Evolutionary conservation across 2,329 filamentous ascomycete genomes (phyloP).

Genomic region (Sclerotinia subarctica): DNA sequence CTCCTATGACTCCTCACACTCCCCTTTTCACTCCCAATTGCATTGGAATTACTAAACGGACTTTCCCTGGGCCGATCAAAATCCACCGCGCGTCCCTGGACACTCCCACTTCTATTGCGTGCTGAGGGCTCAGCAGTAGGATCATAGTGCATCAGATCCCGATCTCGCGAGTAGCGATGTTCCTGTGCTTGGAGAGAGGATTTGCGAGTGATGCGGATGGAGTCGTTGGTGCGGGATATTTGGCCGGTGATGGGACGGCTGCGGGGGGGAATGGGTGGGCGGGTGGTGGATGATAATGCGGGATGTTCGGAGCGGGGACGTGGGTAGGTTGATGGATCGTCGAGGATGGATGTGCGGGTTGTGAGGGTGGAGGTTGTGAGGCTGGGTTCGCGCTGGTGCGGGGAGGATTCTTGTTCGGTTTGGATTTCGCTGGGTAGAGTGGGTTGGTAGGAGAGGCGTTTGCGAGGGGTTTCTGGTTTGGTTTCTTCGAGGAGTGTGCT

Average conservation of each 20-base stretch:
- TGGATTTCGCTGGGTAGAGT: neutral
- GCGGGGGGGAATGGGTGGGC: neutral
- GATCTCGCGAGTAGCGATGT: neutral
- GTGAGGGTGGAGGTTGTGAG: neutral
- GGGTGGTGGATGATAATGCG: neutral
- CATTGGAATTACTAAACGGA: constrained; percentile 5
- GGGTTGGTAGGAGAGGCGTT: neutral
- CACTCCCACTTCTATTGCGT: neutral
- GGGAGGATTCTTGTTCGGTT: neutral
- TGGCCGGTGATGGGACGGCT: neutral
- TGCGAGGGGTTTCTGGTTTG: neutral
- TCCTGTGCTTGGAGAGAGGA: neutral
- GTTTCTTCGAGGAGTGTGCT: neutral
- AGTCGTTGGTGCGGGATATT: constrained; percentile 9
- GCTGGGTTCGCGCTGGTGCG: neutral
- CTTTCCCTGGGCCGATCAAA: constrained; percentile 13
- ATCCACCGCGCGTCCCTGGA: constrained; percentile 10
- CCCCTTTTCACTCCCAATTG: neutral
- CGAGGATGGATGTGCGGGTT: neutral
- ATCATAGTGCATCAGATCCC: constrained; percentile 18
- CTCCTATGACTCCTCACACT: neutral
- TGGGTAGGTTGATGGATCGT: too few species aligned
- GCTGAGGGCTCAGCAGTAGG: neutral
- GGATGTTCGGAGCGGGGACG: too few species aligned
- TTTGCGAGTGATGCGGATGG: constrained; percentile 6